phyloP scores from a whole-genome alignment of 106 monocot species.

The Dioscorea zingiberensis region DNA sequence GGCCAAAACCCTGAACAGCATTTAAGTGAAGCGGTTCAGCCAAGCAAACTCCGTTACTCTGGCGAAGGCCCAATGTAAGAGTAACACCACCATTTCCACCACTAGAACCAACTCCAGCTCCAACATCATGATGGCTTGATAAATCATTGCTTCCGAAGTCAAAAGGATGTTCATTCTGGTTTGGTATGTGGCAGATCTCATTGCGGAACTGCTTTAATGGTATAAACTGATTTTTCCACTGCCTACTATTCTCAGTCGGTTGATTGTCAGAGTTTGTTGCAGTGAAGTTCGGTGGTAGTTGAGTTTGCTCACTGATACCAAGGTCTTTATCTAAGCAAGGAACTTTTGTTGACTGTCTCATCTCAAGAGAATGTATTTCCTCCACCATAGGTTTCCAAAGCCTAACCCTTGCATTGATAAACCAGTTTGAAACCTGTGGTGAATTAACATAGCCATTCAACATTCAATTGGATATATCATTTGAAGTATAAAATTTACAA shows the following conservation, averaged over 20 bases:
- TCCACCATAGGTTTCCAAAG: conserved; percentile 94
- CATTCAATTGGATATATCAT: neutral
- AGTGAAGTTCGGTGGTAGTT: conserved; percentile 8
- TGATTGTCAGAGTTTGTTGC: conserved; percentile 3
- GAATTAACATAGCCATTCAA: neutral
- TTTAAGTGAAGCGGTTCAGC: conserved; percentile 37
- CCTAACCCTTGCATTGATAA: conserved; percentile 81
- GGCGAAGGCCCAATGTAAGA: conserved; percentile 70
- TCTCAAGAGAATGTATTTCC: conserved; percentile 63
- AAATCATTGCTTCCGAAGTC: conserved; percentile 25
- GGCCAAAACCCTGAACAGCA: conserved; percentile 49
- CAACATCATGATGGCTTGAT: neutral
- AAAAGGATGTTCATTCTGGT: conserved; percentile 19
- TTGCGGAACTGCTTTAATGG: conserved; percentile 9
- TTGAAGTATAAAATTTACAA: neutral
- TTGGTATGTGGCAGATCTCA: conserved; percentile 21
- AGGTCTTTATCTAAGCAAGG: neutral
- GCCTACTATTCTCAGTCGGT: neutral
- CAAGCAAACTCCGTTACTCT: conserved; percentile 42
- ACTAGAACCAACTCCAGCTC: neutral
- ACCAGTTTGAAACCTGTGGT: conserved; percentile 77
- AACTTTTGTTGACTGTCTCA: conserved; percentile 17
- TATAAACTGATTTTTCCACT: conserved; percentile 15
- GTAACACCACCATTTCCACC: conserved; percentile 32
- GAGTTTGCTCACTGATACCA: neutral